These are phyloP conservation scores for Smittium culicis DNA, from an alignment of 371 early-diverging fungal species.

Conservation along the genomic window DNA sequence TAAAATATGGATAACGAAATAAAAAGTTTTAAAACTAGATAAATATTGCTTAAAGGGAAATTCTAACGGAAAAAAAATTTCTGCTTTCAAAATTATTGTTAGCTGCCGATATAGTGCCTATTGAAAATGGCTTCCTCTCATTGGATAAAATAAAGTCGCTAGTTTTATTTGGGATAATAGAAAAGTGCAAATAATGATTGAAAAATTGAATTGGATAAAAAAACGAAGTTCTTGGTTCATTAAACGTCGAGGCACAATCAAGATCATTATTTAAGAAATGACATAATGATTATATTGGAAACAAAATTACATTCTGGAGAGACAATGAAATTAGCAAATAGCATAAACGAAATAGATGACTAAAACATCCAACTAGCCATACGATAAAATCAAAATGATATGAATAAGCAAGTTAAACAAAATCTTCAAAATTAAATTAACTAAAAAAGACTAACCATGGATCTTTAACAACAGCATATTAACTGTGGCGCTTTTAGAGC, in stretches of 20 bases:
- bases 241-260: not conserved
- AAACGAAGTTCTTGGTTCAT: not conserved
- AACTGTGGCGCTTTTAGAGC: not conserved
- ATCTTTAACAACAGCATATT: not conserved
- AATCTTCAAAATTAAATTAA: not conserved
- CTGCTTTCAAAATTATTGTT: not conserved
- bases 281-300: not conserved
- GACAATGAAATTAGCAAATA: not conserved
- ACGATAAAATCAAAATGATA: not conserved
- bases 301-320: not conserved
- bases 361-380: not conserved
- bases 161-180: not conserved
- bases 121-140: not conserved
- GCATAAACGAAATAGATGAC: not conserved
- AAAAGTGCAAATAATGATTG: not conserved
- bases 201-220: not conserved
- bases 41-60: no score
- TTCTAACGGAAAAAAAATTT: no score
- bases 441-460: not conserved
- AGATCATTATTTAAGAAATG: not conserved
- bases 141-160: not conserved
- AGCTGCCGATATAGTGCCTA: not conserved
- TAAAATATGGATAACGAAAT: no score
- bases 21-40: no score
- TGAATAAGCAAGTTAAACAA: not conserved